Conservation (phyloP, 306 rosid species). For the Gastrolobium bilobum region DNA sequence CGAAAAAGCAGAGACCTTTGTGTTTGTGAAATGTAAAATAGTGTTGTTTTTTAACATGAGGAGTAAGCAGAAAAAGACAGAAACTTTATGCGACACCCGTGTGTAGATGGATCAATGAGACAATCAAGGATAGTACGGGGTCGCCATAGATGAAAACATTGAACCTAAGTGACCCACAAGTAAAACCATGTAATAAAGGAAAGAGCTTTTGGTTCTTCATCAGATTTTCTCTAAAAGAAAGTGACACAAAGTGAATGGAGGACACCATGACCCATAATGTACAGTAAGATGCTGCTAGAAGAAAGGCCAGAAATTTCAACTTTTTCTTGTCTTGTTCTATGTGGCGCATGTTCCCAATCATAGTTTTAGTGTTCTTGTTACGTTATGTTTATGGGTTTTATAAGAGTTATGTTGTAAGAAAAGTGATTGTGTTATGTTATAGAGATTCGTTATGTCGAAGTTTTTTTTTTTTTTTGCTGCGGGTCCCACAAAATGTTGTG, state of each 20-base stretch:
- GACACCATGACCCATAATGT: constrained; percentile 8
- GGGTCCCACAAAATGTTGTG: no score
- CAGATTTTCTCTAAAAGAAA: constrained; percentile 3
- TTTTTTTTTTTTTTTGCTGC: no score
- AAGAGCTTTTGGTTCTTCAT: background rate
- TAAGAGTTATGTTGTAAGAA: no score
- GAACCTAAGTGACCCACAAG: constrained; percentile 40
- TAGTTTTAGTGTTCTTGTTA: background rate
- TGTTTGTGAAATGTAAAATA: background rate
- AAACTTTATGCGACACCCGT: constrained; percentile 43
- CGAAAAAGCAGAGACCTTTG: constrained; percentile 16
- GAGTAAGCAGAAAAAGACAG: constrained; percentile 48
- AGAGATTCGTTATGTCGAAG: no score
- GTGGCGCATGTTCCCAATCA: constrained; percentile 26
- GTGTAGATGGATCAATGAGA: constrained; percentile 22
- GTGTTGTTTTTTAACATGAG: background rate
- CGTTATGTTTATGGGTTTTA: background rate
- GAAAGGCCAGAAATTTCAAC: constrained; percentile 26
- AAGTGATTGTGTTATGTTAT: no score
- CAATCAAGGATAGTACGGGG: constrained; percentile 35
- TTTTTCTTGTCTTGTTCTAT: constrained; percentile 24
- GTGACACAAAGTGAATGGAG: constrained; percentile 36
- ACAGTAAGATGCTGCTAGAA: constrained; percentile 10
- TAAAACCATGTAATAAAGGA: background rate
- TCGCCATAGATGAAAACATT: constrained; percentile 48